Base-by-base conservation (phyloP, 2,329 filamentous ascomycete genomes). In the Monosporascus ibericus region DNA sequence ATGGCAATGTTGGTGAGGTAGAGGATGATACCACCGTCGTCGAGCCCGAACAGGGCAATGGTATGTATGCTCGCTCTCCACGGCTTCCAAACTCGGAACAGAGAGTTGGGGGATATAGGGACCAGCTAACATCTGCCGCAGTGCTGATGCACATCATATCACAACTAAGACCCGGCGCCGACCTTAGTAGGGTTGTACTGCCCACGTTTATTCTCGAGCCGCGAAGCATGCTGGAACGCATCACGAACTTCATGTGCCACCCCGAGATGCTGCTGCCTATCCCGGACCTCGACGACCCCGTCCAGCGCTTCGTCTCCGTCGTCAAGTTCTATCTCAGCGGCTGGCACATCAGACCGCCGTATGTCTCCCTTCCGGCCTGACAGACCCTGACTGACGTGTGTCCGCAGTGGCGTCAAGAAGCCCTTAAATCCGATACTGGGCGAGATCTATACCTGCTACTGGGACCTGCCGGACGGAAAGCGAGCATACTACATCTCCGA, bases 231-330 rank as follows among this genome's bases (percentile, higher is more conserved):
- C 77, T 99, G 63, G 94, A 99, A 74, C 85, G 94, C 63, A 99
- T 99, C 69, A 99, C 94, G 65, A 99, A 99, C 77, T 99, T 99
- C 79, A 99, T 99, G 94, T 95, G 92, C 63, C 94, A 99, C 68
- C 94, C 94, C 40, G 94, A 99, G 72, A 95, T 91, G 65, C 85
- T 99, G 34, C 83, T 99, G 5, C 86, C 88, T 36, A 94, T 97
- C 70, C 82, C 92, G 44, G 76, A 83, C 47, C 88, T 96, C 62
- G 88, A 97, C 49, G 92, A 99, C 65, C 92, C 94, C 1, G 76
- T 90, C 52, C 78, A 92, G 65, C 84, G 94, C 68, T 99, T 99
- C 67, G 85, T 97, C 30, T 89, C 91, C 15, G 94, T 99, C 48
- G 90, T 96, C 67, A 96, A 95, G 72, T 99, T 99, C 71, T 99